These are phyloP conservation scores for Colletotrichum cordylinicola DNA, from an alignment of 2,329 filamentous ascomycete species.

Conservation along the genomic window DNA sequence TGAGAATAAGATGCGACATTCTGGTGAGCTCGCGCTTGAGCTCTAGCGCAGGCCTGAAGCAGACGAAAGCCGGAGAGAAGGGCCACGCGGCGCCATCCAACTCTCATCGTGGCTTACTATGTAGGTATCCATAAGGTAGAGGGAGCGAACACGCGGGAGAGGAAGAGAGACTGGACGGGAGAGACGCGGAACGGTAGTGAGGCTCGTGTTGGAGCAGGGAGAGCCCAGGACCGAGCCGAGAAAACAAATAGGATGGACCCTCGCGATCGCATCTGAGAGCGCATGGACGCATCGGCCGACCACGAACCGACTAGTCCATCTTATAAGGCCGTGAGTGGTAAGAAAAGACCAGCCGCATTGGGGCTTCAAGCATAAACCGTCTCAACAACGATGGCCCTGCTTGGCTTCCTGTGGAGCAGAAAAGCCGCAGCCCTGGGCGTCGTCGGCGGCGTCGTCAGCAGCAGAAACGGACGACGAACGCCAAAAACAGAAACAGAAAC, in stretches of 20 bases:
- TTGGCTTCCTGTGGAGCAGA: neutral
- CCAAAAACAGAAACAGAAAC: neutral
- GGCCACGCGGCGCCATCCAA: neutral
- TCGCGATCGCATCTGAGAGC: neutral
- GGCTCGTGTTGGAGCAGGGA: slow-evolving; percentile 11
- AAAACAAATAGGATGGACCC: neutral
- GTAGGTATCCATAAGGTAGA: neutral
- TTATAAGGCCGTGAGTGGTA: neutral
- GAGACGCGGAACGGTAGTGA: neutral
- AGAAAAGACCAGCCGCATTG: neutral
- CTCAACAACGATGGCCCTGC: slow-evolving; percentile 6
- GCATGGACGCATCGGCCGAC: slow-evolving; percentile 2
- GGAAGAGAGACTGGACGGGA: neutral
- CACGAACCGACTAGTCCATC: neutral
- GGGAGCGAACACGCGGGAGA: neutral
- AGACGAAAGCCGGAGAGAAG: neutral
- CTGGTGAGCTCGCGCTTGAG: slow-evolving; percentile 4
- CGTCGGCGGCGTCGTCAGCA: neutral
- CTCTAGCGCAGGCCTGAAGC: slow-evolving; percentile 7
- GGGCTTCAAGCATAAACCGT: neutral
- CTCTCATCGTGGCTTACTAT: neutral
- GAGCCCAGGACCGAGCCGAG: neutral
- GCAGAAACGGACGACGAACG: neutral
- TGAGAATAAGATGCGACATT: slow-evolving; percentile 12
- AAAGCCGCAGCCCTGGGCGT: neutral